These are phyloP conservation scores for Irpex sp. DNA, from an alignment of 1,284 basidiomycete genomes.

Conservation along the genomic window DNA sequence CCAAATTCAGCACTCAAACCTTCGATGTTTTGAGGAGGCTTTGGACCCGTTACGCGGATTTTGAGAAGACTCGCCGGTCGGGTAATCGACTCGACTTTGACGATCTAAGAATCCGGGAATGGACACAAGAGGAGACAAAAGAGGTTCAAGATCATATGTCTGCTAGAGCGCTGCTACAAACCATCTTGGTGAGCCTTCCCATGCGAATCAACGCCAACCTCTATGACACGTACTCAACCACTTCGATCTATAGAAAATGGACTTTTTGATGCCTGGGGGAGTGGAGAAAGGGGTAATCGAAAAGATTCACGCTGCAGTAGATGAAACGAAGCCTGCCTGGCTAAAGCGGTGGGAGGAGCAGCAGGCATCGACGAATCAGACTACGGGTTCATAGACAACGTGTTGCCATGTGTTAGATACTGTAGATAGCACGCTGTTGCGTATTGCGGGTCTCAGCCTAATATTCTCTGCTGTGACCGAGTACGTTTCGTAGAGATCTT, in stretches of 20 bases:
- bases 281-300: neutral
- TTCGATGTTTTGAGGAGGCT: too few species aligned
- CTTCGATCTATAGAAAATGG: neutral
- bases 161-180: neutral
- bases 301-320: neutral
- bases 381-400: too few species aligned
- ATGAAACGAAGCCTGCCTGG: conserved; percentile 21
- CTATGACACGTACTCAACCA: neutral
- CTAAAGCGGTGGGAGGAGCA: conserved; percentile 18
- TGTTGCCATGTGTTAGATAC: too few species aligned
- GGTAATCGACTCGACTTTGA: neutral
- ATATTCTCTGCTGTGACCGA: too few species aligned
- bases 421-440: too few species aligned
- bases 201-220: neutral
- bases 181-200: neutral
- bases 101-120: neutral
- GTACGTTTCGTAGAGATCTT: too few species aligned
- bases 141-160: neutral
- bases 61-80: neutral
- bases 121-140: neutral
- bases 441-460: too few species aligned
- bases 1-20: too few species aligned
- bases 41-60: neutral
- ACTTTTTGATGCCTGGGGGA: neutral
- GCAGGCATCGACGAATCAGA: conserved; percentile 2